Evolutionary conservation across 2,329 filamentous ascomycete species (phyloP).

Genomic region (Scytalidium lignicola): DNA sequence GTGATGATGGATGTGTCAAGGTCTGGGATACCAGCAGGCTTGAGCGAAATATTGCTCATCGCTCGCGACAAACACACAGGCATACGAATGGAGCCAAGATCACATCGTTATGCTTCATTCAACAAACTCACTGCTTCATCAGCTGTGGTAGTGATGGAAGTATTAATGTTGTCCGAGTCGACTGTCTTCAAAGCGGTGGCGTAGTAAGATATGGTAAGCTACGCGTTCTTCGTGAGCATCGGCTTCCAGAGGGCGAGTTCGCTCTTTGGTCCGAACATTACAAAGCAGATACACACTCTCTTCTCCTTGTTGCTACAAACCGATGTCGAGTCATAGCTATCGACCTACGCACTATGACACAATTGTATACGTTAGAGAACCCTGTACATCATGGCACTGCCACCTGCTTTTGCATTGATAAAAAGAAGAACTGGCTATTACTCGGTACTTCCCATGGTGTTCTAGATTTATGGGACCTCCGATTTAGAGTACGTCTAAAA

Average conservation of each 20-base stretch:
- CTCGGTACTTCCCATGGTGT: constrained; percentile 91
- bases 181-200: constrained; percentile 51
- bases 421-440: constrained; percentile 82
- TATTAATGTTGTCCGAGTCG: constrained; percentile 75
- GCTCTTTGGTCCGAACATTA: constrained; percentile 92
- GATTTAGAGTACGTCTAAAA: constrained; percentile 84
- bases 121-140: constrained; percentile 89
- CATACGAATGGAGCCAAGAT: constrained; percentile 69
- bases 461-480: constrained; percentile 89
- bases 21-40: constrained; percentile 89
- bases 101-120: constrained; percentile 81
- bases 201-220: constrained; percentile 75
- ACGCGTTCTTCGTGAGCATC: constrained; percentile 71
- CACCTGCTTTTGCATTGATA: constrained; percentile 85
- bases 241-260: constrained; percentile 67
- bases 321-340: constrained; percentile 77
- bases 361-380: constrained; percentile 76
- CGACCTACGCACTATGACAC: constrained; percentile 80
- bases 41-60: constrained; percentile 84
- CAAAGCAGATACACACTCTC: constrained; percentile 74
- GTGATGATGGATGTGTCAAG: constrained; percentile 85
- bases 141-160: constrained; percentile 87
- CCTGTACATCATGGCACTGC: constrained; percentile 88
- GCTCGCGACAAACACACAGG: constrained; percentile 79
- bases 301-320: constrained; percentile 81